Conservation (phyloP, 1,139 yeast species). For the Hanseniaspora sp. region DNA sequence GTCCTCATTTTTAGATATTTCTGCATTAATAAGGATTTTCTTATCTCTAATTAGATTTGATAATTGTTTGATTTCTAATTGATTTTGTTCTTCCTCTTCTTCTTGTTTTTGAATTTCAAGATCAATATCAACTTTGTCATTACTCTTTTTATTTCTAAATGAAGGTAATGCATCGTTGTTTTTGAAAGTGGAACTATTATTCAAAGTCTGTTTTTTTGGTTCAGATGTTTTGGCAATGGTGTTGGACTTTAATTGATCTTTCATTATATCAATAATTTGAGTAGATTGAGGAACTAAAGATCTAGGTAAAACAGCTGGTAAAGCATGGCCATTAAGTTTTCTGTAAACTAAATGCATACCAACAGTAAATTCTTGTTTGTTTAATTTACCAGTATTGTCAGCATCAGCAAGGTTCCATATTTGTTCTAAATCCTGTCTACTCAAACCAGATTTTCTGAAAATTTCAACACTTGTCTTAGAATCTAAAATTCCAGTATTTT, state of each 20-base stretch:
- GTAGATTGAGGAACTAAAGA: conserved; percentile 75
- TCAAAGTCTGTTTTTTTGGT: conserved; percentile 19
- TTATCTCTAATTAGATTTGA: conserved; percentile 52
- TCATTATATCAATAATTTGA: conserved; percentile 45
- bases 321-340: conserved; percentile 57
- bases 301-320: conserved; percentile 64
- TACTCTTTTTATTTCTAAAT: conserved; percentile 28
- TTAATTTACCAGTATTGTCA: conserved; percentile 59
- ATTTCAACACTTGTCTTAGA: conserved; percentile 78
- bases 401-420: conserved; percentile 79
- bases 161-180: conserved; percentile 35
- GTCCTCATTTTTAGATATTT: conserved; percentile 49
- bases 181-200: conserved; percentile 28
- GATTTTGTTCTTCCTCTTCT: conserved; percentile 10
- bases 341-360: conserved; percentile 77
- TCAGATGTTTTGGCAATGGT: conserved; percentile 27
- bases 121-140: conserved; percentile 16
- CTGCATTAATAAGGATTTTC: conserved; percentile 47
- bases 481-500: conserved; percentile 55
- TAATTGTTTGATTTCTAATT: conserved; percentile 37
- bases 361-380: conserved; percentile 68
- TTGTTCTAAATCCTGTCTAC: conserved; percentile 71
- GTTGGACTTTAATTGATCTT: conserved; percentile 48
- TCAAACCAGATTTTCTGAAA: conserved; percentile 80
- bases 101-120: conserved; percentile 15